Evolutionary conservation across 164 flowering plant genomes (phyloP).

Genomic region (Cinnamomum chago): DNA sequence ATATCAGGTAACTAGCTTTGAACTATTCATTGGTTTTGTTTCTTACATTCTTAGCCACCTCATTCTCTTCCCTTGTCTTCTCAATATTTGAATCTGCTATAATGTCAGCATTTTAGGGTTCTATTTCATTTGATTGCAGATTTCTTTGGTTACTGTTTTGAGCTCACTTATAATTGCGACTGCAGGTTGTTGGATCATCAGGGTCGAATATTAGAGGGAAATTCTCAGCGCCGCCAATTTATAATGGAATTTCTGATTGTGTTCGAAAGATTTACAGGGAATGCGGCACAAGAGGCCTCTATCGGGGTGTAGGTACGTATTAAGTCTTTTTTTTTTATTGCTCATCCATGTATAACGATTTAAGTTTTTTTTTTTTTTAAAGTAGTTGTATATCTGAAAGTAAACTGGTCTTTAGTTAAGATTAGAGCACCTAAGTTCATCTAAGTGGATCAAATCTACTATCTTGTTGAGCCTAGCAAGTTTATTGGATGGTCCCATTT

Average conservation of each 20-base stretch:
- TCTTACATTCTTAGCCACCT: background rate
- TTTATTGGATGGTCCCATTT: background rate
- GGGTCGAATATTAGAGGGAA: conserved; percentile 35
- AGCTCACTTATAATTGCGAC: background rate
- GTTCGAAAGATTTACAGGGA: conserved; percentile 66
- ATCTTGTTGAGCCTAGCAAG: background rate
- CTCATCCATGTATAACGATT: background rate
- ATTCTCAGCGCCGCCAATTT: conserved; percentile 39
- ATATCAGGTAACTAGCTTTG: conserved; percentile 59
- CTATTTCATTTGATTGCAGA: background rate
- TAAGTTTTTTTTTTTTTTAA: background rate
- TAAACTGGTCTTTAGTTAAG: background rate
- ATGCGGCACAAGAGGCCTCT: conserved; percentile 76
- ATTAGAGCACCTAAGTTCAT: background rate
- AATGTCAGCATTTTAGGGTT: background rate
- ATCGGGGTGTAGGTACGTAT: conserved; percentile 81
- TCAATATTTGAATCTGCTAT: background rate
- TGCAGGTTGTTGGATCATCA: conserved; percentile 65
- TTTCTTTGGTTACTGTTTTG: background rate
- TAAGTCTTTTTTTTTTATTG: background rate
- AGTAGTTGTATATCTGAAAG: background rate
- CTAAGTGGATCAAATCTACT: too few species aligned
- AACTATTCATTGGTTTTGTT: background rate
- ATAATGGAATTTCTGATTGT: conserved; percentile 83
- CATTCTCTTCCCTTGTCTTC: background rate